These are phyloP conservation scores for Fusarium udum DNA, from an alignment of 2,329 filamentous ascomycete genomes.

Conservation along the genomic window DNA sequence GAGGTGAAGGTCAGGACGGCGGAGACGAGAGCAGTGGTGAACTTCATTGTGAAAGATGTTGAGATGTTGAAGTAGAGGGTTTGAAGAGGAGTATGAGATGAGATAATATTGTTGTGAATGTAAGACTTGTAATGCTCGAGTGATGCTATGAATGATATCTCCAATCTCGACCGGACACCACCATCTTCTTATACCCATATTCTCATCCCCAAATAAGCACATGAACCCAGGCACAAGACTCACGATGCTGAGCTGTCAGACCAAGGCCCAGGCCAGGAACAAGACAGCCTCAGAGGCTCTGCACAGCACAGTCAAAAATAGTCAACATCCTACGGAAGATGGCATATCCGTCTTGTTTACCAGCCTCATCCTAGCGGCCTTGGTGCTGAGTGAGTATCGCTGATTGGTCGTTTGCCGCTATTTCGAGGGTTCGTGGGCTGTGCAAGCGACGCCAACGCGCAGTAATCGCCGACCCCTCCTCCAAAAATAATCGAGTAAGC, in stretches of 20 bases:
- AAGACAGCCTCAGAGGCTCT: slow-evolving; percentile 5
- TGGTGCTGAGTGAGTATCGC: neutral
- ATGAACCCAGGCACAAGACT: slow-evolving; percentile 9
- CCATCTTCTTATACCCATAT: slow-evolving; percentile 39
- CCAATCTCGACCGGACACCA: slow-evolving; percentile 15
- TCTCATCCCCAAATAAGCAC: neutral
- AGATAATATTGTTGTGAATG: neutral
- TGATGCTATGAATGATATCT: slow-evolving; percentile 36
- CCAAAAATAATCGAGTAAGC: slow-evolving; percentile 35
- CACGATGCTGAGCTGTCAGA: slow-evolving; percentile 6
- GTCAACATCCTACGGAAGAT: slow-evolving; percentile 16
- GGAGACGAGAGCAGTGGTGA: slow-evolving; percentile 46
- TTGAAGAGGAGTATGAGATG: neutral
- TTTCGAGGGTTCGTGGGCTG: slow-evolving; percentile 32
- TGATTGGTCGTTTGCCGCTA: slow-evolving; percentile 23
- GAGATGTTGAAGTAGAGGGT: neutral
- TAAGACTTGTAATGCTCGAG: neutral
- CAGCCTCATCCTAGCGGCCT: slow-evolving; percentile 19
- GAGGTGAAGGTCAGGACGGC: slow-evolving; percentile 54
- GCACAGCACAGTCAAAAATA: slow-evolving; percentile 20
- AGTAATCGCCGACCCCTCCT: slow-evolving; percentile 2
- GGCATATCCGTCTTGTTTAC: slow-evolving; percentile 21
- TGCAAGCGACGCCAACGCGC: slow-evolving; percentile 15
- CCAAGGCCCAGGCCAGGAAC: slow-evolving; percentile 5
- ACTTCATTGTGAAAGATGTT: slow-evolving; percentile 48